Percentiles rank a stretch among this genome's conserved stretches.
phyloP scores from a whole-genome alignment of 306 rosid species.

The Gillenia trifoliata region DNA sequence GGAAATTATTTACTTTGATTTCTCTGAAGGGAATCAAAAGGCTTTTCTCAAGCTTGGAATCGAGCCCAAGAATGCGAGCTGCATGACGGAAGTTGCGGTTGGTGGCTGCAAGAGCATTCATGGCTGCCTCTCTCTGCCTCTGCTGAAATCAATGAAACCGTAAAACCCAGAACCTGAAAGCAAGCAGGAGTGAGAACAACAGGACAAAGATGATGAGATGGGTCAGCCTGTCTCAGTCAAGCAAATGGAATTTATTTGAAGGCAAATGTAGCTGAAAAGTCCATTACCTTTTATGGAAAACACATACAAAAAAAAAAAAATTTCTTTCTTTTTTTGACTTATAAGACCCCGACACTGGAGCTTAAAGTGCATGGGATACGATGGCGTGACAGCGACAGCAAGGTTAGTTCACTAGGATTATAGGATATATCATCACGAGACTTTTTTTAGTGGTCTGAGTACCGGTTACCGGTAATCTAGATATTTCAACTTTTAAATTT shows the following conservation, averaged over 20 bases:
- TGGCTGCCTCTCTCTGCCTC: constrained; percentile 15
- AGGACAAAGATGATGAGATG: background rate
- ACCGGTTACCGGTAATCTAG: too few species aligned
- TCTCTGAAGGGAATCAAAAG: constrained; percentile 69
- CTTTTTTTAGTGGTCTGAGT: too few species aligned
- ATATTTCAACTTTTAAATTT: too few species aligned
- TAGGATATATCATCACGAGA: too few species aligned
- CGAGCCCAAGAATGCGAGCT: constrained; percentile 66
- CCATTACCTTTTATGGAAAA: background rate
- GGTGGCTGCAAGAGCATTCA: constrained; percentile 75
- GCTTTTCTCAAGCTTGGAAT: constrained; percentile 66
- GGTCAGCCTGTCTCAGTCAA: background rate
- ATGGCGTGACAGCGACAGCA: too few species aligned
- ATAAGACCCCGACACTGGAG: background rate
- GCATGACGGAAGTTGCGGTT: constrained; percentile 64
- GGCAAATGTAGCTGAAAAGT: background rate
- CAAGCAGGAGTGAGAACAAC: background rate
- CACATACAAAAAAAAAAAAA: background rate
- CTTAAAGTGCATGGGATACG: too few species aligned
- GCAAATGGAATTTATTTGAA: background rate
- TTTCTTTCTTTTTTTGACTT: background rate
- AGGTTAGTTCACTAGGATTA: too few species aligned
- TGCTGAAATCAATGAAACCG: background rate
- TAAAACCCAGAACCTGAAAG: constrained; percentile 8
- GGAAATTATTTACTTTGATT: constrained; percentile 36